These are phyloP conservation scores for Xylariales sp. DNA, from an alignment of 2,329 filamentous ascomycete genomes.

Conservation along the genomic window DNA sequence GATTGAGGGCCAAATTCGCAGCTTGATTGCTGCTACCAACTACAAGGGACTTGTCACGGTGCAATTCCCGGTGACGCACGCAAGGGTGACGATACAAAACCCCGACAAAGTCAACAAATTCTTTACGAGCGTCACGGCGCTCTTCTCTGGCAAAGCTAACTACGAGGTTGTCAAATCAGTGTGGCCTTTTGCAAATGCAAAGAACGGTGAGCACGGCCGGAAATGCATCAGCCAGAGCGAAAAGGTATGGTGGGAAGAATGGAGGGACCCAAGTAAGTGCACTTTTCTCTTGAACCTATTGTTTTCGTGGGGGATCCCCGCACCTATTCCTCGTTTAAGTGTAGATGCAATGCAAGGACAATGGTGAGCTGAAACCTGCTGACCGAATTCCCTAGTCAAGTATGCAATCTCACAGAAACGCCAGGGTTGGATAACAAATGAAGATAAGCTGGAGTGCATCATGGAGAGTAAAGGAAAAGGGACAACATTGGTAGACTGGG, in stretches of 20 bases:
- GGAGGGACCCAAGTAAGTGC: slow-evolving; percentile 58
- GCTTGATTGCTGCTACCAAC: slow-evolving; percentile 60
- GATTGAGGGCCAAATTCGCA: slow-evolving; percentile 65
- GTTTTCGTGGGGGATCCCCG: neutral
- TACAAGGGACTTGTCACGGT: slow-evolving; percentile 59
- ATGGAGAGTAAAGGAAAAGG: slow-evolving; percentile 61
- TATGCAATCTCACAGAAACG: slow-evolving; percentile 53
- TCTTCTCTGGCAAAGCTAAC: slow-evolving; percentile 64
- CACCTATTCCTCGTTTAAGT: neutral
- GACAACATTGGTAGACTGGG: slow-evolving; percentile 57
- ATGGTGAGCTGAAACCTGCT: slow-evolving; percentile 12
- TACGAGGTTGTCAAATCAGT: slow-evolving; percentile 68
- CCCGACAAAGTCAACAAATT: slow-evolving; percentile 66
- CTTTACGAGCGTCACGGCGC: slow-evolving; percentile 62
- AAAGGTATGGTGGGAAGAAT: slow-evolving; percentile 67
- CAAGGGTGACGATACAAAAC: slow-evolving; percentile 53
- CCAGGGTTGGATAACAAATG: slow-evolving; percentile 61
- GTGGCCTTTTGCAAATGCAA: slow-evolving; percentile 67
- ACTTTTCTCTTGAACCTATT: neutral
- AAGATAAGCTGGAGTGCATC: slow-evolving; percentile 64
- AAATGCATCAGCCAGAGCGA: slow-evolving; percentile 65
- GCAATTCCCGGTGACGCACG: slow-evolving; percentile 40
- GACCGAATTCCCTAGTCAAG: slow-evolving; percentile 26
- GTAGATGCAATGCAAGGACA: neutral
- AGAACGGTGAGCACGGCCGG: slow-evolving; percentile 57